Evolutionary conservation across 1,284 basidiomycete genomes (phyloP), one percentile per base, ranked within the genome.

Genomic region (Sanguinoderma infundibulare): DNA sequence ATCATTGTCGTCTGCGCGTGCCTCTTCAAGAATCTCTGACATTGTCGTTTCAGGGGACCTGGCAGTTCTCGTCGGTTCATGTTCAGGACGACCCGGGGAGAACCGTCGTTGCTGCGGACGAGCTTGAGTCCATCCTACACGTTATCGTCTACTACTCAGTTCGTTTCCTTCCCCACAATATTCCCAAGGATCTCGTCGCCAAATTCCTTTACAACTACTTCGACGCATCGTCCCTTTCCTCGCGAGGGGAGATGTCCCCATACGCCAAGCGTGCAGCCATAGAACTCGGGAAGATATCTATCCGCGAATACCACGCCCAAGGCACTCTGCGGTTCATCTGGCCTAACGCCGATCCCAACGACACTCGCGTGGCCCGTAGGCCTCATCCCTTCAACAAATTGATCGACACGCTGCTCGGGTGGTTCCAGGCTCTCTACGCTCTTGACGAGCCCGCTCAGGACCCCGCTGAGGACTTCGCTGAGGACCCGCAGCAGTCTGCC

Each of bases 101-200:
- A 15, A 17, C n/a, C 4, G 51, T 61, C 30, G n/a, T 26, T 14
- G 15, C 55, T 10, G 35, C 46, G 24, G 62, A 64, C 24, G 62
- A 64, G 24, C 56, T 64, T 24, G 64, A 65, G 40, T 56, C 61
- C 1, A 24, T 65, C 44, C 44, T 65, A 34, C 64, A 60, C n/a
- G 61, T 58, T 6, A 28, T 65, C 7, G 32, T 65, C 30, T 62
- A 53, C 24, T 46, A 40, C 22, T 53, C 61, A 1, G 42, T 61
- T 1, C 58, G 61, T 0, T 53, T 46, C 32, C 55, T 65, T 3
- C 47, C 32, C 6, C 47, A 57, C 55, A 65, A 60, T 14, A 26
- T 53, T 20, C 10, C 14, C 0, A 28, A 35, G 10, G 15, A 9
- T 3, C 24, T 40, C 15, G 60, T 65, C n/a, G 24, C 24, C 1